Conservation (phyloP, 2,329 filamentous ascomycete genomes). For the Alternaria brassicae region DNA sequence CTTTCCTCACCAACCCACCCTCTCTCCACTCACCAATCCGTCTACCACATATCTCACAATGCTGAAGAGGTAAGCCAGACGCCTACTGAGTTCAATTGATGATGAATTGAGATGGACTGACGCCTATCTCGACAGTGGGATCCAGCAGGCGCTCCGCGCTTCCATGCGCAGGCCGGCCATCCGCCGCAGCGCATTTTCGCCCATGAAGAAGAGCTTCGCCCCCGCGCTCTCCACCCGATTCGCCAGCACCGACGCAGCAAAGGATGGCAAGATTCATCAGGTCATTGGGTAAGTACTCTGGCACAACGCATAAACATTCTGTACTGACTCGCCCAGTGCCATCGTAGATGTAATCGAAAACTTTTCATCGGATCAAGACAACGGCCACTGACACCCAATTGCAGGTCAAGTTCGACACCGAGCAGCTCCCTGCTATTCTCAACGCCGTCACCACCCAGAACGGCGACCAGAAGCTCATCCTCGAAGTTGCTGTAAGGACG, state of each 20-base stretch:
- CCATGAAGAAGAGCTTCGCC: conserved; percentile 63
- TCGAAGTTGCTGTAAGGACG: conserved; percentile 89
- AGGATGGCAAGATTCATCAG: conserved; percentile 72
- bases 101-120: conserved; percentile 32
- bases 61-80: conserved; percentile 65
- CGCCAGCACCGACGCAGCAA: conserved; percentile 64
- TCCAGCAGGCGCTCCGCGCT: conserved; percentile 70
- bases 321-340: conserved; percentile 73
- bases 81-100: conserved; percentile 46
- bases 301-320: too few relatives aligned
- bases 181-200: conserved; percentile 61
- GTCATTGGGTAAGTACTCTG: conserved; percentile 56
- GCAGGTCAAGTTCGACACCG: conserved; percentile 96
- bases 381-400: conserved; percentile 44
- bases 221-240: conserved; percentile 67
- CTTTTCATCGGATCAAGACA: conserved; percentile 44
- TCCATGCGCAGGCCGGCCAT: conserved; percentile 64
- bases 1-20: conserved; percentile 36
- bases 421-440: conserved; percentile 94
- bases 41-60: conserved; percentile 60
- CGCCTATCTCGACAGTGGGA: conserved; percentile 63
- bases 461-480: conserved; percentile 89
- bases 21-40: conserved; percentile 38
- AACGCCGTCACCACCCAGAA: conserved; percentile 94
- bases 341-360: conserved; percentile 83